A percentile compares a stretch with the other conserved stretches of the same genome.
Conservation (phyloP, 164 flowering plant species). For the Stephania yunnanensis region DNA sequence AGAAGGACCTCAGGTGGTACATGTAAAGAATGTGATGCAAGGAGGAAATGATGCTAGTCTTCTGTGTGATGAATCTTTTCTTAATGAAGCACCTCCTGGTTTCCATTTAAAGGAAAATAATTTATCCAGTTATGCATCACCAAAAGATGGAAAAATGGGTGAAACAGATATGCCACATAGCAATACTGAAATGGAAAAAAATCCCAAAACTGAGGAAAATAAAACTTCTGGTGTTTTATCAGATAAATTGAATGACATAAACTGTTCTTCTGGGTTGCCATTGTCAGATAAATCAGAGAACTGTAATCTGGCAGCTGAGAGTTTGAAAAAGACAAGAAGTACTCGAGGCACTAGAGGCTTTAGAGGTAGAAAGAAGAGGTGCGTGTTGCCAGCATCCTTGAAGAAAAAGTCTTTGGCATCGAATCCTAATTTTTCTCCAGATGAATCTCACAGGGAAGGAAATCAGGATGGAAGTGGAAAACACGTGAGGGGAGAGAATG, state of each 20-base stretch:
- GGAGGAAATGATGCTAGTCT: not conserved
- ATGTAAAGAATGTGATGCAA: not conserved
- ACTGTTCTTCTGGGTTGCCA: not conserved
- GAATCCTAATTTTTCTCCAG: not conserved
- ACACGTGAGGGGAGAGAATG: not conserved
- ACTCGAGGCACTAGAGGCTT: constrained; percentile 12
- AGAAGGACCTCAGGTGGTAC: not conserved
- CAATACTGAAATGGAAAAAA: not conserved
- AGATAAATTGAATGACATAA: not conserved
- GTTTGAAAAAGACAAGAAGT: not conserved
- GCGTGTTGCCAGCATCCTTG: not conserved
- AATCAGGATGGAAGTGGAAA: not conserved
- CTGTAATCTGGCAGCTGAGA: not conserved
- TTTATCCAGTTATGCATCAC: too few relatives aligned
- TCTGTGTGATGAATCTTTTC: not conserved
- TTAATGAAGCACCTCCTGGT: constrained; percentile 4
- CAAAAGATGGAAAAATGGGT: too few relatives aligned
- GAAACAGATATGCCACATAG: too few relatives aligned
- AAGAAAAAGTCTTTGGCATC: not conserved
- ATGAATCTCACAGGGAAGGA: not conserved
- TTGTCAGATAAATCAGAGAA: not conserved
- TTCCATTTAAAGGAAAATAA: too few relatives aligned
- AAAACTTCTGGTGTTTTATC: not conserved
- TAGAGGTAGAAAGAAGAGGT: constrained; percentile 23
- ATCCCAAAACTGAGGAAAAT: not conserved